These are phyloP conservation scores for Aspergillus coremiiformis DNA, from an alignment of 495 filamentous ascomycete genomes.

Conservation along the genomic window DNA sequence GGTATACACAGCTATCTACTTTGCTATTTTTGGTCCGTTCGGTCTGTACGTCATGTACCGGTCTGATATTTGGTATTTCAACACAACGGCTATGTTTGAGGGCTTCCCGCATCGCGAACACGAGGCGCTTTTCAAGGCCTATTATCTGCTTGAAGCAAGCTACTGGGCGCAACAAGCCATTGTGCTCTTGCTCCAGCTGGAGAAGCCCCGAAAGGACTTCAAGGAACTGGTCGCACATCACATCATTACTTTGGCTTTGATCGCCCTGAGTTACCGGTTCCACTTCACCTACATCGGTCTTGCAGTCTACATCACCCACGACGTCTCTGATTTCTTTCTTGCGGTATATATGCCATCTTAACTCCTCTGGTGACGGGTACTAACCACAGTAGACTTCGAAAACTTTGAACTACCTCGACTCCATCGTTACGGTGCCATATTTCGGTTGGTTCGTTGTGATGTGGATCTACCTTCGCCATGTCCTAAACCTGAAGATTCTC, in stretches of 20 bases:
- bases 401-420: constrained; percentile 85
- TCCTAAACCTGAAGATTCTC: constrained; percentile 82
- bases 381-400: constrained; percentile 66
- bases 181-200: constrained; percentile 78
- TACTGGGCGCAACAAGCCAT: constrained; percentile 97
- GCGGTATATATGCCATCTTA: constrained; percentile 55
- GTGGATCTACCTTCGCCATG: constrained; percentile 93
- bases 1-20: constrained; percentile 95
- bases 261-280: constrained; percentile 86
- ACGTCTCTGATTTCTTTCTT: constrained; percentile 94
- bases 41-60: constrained; percentile 89
- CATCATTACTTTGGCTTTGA: constrained; percentile 84
- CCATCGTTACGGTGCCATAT: constrained; percentile 67
- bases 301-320: constrained; percentile 93
- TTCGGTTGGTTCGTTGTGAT: constrained; percentile 73
- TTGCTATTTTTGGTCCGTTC: constrained; percentile 72
- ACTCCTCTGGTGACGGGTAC: neutral
- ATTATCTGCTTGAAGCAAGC: constrained; percentile 89
- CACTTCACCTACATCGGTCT: constrained; percentile 98
- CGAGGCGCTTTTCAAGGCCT: constrained; percentile 85
- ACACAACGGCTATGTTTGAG: constrained; percentile 86
- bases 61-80: constrained; percentile 97
- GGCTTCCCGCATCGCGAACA: constrained; percentile 82
- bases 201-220: constrained; percentile 95
- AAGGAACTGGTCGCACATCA: constrained; percentile 93